These are phyloP conservation scores for Fraxinus cuspidata DNA, from an alignment of 257 asterid genomes.

Conservation along the genomic window DNA sequence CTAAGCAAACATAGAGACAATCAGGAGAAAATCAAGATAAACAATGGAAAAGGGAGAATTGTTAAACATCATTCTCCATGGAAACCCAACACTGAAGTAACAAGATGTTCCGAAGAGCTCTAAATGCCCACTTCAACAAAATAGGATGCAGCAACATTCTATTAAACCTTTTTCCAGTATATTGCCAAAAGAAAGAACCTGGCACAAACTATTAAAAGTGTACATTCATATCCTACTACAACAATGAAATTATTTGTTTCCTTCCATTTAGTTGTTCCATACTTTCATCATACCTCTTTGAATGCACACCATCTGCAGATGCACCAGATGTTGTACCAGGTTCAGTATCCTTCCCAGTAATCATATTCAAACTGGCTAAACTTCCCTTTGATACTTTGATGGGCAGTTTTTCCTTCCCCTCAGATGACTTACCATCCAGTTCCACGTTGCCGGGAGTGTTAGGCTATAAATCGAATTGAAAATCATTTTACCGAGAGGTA, in stretches of 20 bases:
- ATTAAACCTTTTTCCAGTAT: background rate
- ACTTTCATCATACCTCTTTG: constrained; percentile 61
- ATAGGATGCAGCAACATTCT: background rate
- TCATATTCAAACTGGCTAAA: constrained; percentile 84
- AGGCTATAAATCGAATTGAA: constrained; percentile 43
- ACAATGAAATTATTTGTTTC: constrained; percentile 6
- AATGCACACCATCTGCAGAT: constrained; percentile 68
- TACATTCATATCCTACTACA: constrained; percentile 2
- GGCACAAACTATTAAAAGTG: background rate
- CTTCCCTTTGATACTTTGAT: constrained; percentile 93
- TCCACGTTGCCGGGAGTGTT: constrained; percentile 61
- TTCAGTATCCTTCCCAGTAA: constrained; percentile 70
- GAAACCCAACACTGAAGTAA: background rate
- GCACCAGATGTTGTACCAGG: constrained; percentile 62
- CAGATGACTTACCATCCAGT: constrained; percentile 74
- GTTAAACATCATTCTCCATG: too few species aligned
- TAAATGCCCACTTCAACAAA: background rate
- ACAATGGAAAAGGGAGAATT: background rate
- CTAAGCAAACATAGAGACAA: constrained; percentile 10
- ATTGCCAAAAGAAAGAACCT: background rate
- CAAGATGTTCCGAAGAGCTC: background rate
- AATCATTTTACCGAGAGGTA: background rate
- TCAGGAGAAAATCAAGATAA: background rate
- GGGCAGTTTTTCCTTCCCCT: constrained; percentile 83
- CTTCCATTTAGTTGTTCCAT: background rate